Base-by-base conservation (phyloP, 1,284 basidiomycete species). In the Ceratobasidium sp. region DNA sequence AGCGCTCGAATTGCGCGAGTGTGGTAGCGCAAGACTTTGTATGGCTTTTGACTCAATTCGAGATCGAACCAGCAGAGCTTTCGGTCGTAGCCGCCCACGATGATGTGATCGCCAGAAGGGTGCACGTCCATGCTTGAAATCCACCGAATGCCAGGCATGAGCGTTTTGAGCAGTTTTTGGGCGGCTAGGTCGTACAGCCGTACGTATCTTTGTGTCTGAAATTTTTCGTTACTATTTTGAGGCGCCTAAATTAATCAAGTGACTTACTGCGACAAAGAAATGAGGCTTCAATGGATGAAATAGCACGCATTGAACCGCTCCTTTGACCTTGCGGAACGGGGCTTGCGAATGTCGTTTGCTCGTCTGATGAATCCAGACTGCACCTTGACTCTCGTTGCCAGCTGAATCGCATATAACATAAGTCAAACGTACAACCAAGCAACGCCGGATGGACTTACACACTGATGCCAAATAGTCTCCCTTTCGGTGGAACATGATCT, bases 21-120 rank as follows among this genome's bases (percentile, higher is more conserved):
- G 87, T 99, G 98, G 86, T 99, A 99, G 92, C 97, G 92, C 82
- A 99, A 88, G 78, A 98, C 93, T 87, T 98, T 98, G 90, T 97
- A 99, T 1, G 98, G 98, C 84, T 97, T 97, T 82, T 94, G 93
- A 82, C 93, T 95, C 76, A 99, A 91, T 84, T 99, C 98, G 79
- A 99, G 88, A 87, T 99, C 98, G 86, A 99, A 99, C 98, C 98
- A 99, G 83, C 95, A 97, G 20, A 99, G 87, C 85, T 98, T 97
- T 82, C 95, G 94, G 87, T 99, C 98, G 86, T 99, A 99, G 72
- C 95, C 95, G 79, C 98, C 98, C 60, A 99, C 94, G 81, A 99
- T 95, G 80, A 99, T 87, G 87, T 99, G 97, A 83, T 99, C 97
- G 56, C 97, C 97, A 70, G 93, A 93, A 7, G 97, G 95, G 86